Evolutionary conservation across 2,329 filamentous ascomycete species (phyloP), one percentile per base, ranked within the genome.

Genomic region (Cadophora sp.): DNA sequence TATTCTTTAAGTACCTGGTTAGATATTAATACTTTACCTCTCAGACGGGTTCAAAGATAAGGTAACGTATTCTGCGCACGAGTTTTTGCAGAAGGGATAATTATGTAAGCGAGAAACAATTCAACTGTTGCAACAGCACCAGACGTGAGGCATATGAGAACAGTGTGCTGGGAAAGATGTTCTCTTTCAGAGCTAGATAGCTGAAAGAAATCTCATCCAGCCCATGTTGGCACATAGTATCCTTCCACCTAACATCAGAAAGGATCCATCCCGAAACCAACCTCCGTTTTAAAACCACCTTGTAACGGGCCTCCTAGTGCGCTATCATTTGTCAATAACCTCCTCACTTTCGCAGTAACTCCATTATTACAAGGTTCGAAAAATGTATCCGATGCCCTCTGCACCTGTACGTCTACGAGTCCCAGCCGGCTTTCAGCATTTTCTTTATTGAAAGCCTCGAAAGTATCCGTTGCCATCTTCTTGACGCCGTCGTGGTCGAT

Each of bases 401-500:
- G 45, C 16, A 62, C 59, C 58, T 48, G 58, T n/a, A 60, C 20
- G 2, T 60, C 41, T n/a, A 62, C n/a, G 8, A 36, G 11, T 22
- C 13, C 11, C 20, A 62, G 33, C 13, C 20, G 7, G 30, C 27
- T 39, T 11, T 20, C 43, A 18, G 4, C 11, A n/a, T 33, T 27
- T 9, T 22, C 16, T 5, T 51, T 22, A 39, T 24, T n/a, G 20
- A 51, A 62, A 27, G 43, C 59, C 14, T 36, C 16, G 4, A 41
- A 51, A 6, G 45, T 43, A 16, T 62, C 59, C 43, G 59, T 51
- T 1, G 59, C 47, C 59, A 62, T 41, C 39, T 51, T 61, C 43
- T 20, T n/a, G 22, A 51, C 43, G 9, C 59, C 59, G 1, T 14
- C 22, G 22, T 48, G 59, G 16, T 61, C 59, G 24, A 50, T 61